Percentiles rank a stretch among this genome's conserved stretches.
Conservation (phyloP, 805 yeast species). For the Wickerhamiella siamensis region DNA sequence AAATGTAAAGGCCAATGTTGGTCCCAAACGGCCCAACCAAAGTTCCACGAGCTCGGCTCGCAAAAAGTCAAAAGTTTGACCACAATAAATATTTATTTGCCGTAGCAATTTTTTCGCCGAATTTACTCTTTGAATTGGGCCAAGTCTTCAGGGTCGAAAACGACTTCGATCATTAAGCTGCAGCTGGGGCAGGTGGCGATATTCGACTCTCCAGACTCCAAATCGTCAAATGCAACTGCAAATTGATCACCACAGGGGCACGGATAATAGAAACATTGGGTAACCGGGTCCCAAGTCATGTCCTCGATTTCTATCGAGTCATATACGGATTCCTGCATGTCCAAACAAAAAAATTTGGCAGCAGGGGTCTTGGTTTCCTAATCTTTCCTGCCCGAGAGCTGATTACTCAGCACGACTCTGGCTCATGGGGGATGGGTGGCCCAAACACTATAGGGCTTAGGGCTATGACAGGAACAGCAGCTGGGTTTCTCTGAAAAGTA, state of each 20-base stretch:
- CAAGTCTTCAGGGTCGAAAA: conserved; percentile 48
- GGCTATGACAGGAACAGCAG: not conserved
- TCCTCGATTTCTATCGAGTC: conserved; percentile 97
- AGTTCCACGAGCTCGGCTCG: not conserved
- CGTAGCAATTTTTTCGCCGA: too few relatives aligned
- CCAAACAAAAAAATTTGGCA: not conserved
- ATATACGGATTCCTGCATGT: conserved; percentile 28
- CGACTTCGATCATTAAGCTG: conserved; percentile 81
- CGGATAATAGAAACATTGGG: conserved; percentile 78
- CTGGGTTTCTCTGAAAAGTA: conserved; percentile 1
- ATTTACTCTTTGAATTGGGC: conserved; percentile 9
- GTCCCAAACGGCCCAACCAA: conserved; percentile 3
- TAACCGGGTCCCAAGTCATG: conserved; percentile 75
- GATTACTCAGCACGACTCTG: too few relatives aligned
- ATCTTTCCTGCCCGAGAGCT: not conserved
- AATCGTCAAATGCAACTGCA: conserved; percentile 71
- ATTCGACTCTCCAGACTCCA: conserved; percentile 60
- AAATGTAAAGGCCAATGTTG: conserved; percentile 7
- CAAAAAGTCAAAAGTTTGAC: conserved; percentile 3
- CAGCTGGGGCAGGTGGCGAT: conserved; percentile 96
- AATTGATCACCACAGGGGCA: conserved; percentile 97
- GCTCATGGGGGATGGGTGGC: not conserved
- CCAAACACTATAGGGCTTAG: conserved; percentile 1
- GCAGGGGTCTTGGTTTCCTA: not conserved
- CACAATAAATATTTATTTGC: conserved; percentile 1